A percentile compares a stretch with the other conserved stretches of the same genome.
Conservation (phyloP, 192 early-diverging fungal species). For the Dispira simplex region DNA sequence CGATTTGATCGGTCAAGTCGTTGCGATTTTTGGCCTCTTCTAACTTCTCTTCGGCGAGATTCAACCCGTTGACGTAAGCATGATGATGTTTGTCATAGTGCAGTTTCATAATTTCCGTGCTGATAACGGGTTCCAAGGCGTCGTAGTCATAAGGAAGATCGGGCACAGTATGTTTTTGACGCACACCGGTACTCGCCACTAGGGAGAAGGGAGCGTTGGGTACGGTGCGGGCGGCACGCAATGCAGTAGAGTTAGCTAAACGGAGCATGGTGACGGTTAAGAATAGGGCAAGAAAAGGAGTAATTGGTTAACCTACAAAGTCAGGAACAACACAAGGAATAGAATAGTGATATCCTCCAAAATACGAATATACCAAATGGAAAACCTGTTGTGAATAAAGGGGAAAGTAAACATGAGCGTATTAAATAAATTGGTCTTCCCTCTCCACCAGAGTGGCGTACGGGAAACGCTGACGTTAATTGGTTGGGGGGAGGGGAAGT, state of each 20-base stretch:
- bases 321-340: no score
- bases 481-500: no score
- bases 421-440: no score
- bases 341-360: no score
- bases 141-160: constrained; percentile 77
- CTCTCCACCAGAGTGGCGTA: no score
- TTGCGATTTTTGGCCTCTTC: constrained; percentile 45
- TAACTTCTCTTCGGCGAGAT: constrained; percentile 87
- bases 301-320: no score
- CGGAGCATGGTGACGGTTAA: not conserved
- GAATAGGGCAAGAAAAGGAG: not conserved
- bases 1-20: constrained; percentile 57
- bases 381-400: no score
- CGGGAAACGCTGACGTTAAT: no score
- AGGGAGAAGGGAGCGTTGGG: not conserved
- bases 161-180: constrained; percentile 65
- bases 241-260: not conserved
- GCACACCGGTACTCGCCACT: constrained; percentile 12
- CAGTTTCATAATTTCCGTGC: constrained; percentile 83
- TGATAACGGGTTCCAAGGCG: constrained; percentile 85
- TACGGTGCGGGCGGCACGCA: not conserved
- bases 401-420: no score
- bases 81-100: constrained; percentile 95
- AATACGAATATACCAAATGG: no score
- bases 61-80: constrained; percentile 74